Base-by-base conservation (phyloP, 129 eudicot genomes). In the Ambrosia trifida region DNA sequence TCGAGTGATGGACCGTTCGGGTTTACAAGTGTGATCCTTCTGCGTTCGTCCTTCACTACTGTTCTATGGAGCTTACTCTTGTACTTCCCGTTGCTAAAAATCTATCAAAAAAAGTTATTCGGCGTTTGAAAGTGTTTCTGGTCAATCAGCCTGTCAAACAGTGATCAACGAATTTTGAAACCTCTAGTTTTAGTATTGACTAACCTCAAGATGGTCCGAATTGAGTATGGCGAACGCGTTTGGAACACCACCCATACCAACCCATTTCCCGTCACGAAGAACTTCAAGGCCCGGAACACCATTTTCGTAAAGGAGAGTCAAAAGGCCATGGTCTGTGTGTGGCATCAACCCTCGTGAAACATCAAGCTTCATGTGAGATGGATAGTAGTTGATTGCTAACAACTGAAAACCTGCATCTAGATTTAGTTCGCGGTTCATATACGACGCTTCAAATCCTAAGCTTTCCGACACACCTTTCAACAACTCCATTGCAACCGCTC, bases 281-380 rank as follows among this genome's bases (percentile, higher is more conserved):
- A 81, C 78, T 71, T 76, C 81, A 40, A 81, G 81, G 19, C 81
- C 85, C 2, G 60, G 45, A 40, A 76, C 75, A 18, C 67, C 75
- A 1, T 81, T 76, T 51, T 76, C 71, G 5, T 71, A 70, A 17
- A 76, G 81, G 4, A 81, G 75, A 13, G 81, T 81, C 75, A 81
- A 57, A 20, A 81, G 73, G 30, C 81, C 78, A 24, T 76, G 85
- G 49, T 81, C 81, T 38, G 85, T 66, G 57, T 81, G 85, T n/a
- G 74, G 63, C 44, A 74, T 50, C 71, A 72, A 20, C 36, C 75
- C 75, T 16, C 60, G 72, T 40, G 79, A 38, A 43, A 36, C 24
- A 35, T 80, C 77, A 36, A 52, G 20, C 14, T 75, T 77, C 18
- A n/a, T 3, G 52, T 64, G 69, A 10, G 73, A 64, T 16, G 85